Evolutionary conservation across 139 green algal genomes (phyloP).

Genomic region (Tetratostichococcus sp.): DNA sequence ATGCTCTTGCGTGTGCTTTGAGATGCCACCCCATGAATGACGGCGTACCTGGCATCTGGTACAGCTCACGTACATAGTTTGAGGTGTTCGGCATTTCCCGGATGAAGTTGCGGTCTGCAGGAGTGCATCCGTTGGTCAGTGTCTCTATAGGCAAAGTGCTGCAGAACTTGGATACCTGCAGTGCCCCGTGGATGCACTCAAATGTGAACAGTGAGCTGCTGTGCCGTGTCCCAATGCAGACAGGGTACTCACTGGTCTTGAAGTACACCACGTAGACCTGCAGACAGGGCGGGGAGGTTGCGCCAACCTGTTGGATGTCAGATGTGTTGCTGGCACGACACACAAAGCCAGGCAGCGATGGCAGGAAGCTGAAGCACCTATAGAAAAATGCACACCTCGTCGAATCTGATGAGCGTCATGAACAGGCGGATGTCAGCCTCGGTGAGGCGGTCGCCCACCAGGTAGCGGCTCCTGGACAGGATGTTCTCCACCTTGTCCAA

Average conservation of each 20-base stretch:
- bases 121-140: too few species aligned
- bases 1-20: too few species aligned
- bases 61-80: slow-evolving; percentile 75
- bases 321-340: too few species aligned
- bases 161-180: too few species aligned
- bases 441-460: slow-evolving; percentile 83
- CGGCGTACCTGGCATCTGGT: slow-evolving; percentile 55
- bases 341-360: too few species aligned
- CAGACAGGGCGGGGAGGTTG: neutral
- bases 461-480: slow-evolving; percentile 73
- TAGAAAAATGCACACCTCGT: slow-evolving; percentile 47
- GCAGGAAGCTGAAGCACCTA: too few species aligned
- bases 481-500: slow-evolving; percentile 79
- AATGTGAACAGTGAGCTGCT: too few species aligned
- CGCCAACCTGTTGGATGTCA: too few species aligned
- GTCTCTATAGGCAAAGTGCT: too few species aligned
- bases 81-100: slow-evolving; percentile 72
- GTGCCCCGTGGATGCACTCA: too few species aligned
- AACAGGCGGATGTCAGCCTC: slow-evolving; percentile 94
- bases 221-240: too few species aligned
- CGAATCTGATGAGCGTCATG: slow-evolving; percentile 73
- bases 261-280: slow-evolving; percentile 89
- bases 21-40: too few species aligned
- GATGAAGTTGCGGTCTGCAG: slow-evolving; percentile 39
- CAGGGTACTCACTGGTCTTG: slow-evolving; percentile 73